Conservation (phyloP, 2,329 filamentous ascomycete species). For the Trichoderma breve region DNA sequence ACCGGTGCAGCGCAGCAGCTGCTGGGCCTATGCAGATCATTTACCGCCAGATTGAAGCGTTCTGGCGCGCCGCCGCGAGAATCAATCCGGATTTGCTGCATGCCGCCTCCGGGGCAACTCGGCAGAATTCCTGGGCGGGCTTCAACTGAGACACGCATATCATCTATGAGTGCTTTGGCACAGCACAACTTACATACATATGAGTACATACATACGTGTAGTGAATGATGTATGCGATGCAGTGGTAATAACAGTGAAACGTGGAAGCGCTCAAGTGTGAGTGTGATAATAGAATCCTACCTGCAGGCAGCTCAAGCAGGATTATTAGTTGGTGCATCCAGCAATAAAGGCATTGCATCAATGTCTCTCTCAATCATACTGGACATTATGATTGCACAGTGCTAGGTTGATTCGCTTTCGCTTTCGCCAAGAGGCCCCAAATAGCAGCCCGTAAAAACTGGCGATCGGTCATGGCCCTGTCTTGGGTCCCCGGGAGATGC, state of each 20-base stretch:
- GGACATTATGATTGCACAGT: too few species aligned
- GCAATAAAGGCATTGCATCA: too few species aligned
- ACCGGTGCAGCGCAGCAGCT: background rate
- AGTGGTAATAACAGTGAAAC: too few species aligned
- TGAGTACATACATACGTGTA: too few species aligned
- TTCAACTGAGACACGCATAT: constrained; percentile 9
- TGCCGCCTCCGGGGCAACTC: background rate
- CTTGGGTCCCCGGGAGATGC: background rate
- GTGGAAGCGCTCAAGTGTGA: too few species aligned
- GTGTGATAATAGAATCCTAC: too few species aligned
- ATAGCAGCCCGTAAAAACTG: constrained; percentile 2
- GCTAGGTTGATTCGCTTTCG: background rate
- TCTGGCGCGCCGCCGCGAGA: background rate
- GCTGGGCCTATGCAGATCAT: constrained; percentile 16
- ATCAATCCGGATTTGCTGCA: background rate
- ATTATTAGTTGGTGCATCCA: too few species aligned
- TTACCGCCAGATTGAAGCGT: constrained; percentile 14
- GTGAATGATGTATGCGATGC: too few species aligned
- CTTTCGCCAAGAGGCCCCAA: constrained; percentile 9
- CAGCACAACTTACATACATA: background rate
- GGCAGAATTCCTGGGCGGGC: background rate
- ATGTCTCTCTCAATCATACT: background rate
- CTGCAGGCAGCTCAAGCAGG: too few species aligned
- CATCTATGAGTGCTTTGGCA: background rate
- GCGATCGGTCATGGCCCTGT: constrained; percentile 4